Evolutionary conservation across 2,329 filamentous ascomycete species (phyloP), one percentile per base, ranked within the genome.

Genomic region (Diaporthe aspalathi): DNA sequence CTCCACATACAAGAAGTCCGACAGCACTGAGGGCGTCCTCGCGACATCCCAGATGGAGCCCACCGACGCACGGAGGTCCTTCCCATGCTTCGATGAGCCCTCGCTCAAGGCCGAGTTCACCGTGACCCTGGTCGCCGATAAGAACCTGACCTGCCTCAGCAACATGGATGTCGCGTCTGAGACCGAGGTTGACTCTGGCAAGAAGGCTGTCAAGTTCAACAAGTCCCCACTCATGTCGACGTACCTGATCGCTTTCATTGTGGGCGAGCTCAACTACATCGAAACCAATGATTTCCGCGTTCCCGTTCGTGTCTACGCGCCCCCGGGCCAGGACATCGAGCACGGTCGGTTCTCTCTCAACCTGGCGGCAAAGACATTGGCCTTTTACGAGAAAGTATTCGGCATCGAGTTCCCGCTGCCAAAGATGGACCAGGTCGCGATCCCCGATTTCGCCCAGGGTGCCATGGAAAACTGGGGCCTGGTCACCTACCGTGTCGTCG

Each of bases 391-490:
- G 82, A 94, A 97, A 83, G 93, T 94, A 2, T 98, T 98, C 76
- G 93, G 93, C 76, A 95, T 91, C 80, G 86, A 92, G 40, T 98
- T 96, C 79, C 94, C 94, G 8, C 85, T 97, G 52, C 94, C 94
- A 67, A 97, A 97, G 88, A 96, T 97, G 93, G 94, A 97, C 82
- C 96, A 97, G 92, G 91, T 97, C 76, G 95, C 95, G 54, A 95
- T 98, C 78, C 95, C 95, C 20, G 95, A 98, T 80, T 98, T 98
- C 80, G 94, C 94, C 65, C 94, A 94, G 62, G 95, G 95, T 74
- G 95, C 95, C 72, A 98, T 98, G 95, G 95, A 98, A 87, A 98
- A 98, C 82, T 98, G 95, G 95, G 95, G 95, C 79, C 86, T 98
- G 67, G 91, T 98, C 76, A 98, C 95, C 8, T 98, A 98, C 84